Base-by-base conservation (phyloP, 306 rosid species). In the Herpetospermum pedunculosum region DNA sequence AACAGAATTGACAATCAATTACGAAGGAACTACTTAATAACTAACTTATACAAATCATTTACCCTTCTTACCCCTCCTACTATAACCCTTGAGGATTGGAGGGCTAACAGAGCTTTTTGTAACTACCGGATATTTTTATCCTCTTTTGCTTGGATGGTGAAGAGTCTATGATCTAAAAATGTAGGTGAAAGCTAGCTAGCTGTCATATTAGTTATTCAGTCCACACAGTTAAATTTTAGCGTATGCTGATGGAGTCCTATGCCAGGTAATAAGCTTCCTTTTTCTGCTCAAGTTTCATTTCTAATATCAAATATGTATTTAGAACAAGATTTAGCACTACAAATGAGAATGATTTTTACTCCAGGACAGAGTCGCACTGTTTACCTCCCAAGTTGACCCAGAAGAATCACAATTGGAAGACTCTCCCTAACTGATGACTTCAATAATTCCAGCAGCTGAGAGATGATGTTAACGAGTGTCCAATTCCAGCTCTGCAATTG, bases 351-450 rank as follows among this genome's bases (percentile, higher is more conserved):
- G 11, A 21, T 52, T 19, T 52, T 16, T 30, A 30, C 3, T 30
- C 14, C 41, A 18, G 21, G 23, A 48, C 6, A 59, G 67, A 59
- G 6, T 32, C 60, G 79, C 53, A n/a, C 12, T 73, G 35, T 67
- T 73, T 86, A 91, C 98, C 94, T 89, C 83, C 98, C 97, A 79
- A 93, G 92, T 80, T 87, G 96, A 77, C 91, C 96, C 46, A 93
- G 92, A 63, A 93, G 94, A 85, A 85, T 80, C 71, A 86, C 69
- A 65, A 91, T 65, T 54, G 85, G 85, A 50, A 85, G 74, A 58
- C 77, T 77, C 78, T 83, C 90, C 74, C 65, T 78, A 19, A 16
- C 77, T 75, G 89, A 80, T 3, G 86, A 85, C 43, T 86, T 85
- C 73, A 91, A 77, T 50, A 89, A 60, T 65, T 81, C 80, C 78